Base-by-base conservation (phyloP, 441 rosid genomes). In the Hura crepitans region DNA sequence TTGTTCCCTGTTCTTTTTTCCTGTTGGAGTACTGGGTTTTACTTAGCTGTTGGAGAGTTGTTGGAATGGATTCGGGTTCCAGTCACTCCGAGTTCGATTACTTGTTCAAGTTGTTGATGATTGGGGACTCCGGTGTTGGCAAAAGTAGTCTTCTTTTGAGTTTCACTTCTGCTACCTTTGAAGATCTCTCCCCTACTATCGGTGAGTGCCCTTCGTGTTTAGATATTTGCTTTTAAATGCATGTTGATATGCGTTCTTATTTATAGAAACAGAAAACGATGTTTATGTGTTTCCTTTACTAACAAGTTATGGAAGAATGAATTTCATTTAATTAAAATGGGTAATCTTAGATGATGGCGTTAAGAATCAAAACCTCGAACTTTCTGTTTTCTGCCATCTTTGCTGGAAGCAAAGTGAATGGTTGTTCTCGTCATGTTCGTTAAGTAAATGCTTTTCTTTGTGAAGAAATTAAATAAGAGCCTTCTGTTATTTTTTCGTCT, bases 51-150 rank as follows among this genome's bases (percentile, higher is more conserved):
- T 60, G 33, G 31, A 59, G 33, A 46, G 23, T 65, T 15, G 33
- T 58, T 47, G 31, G 33, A 31, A 79, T 80, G 81, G 84, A 77
- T 62, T 65, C 82, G 46, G 14, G 46, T 30, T 74, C 88, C 66
- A 83, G 82, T 67, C 88, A 81, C 59, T 81, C 86, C 42, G 93
- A 87, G 65, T 90, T 85, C 69, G 90, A 86, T 68, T 86, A 81
- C 80, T 70, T 89, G 80, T 86, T 89, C 84, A 86, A 86, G 84
- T 73, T 86, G 84, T 74, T 86, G 72, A 46, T 84, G 77, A 84
- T 86, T 65, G 90, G 90, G 1, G 87, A 86, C 72, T 84, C 87
- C 28, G 81, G 84, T 47, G 90, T 86, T 47, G 90, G 90, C 28
- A 86, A 86, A 69, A 86, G 87, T 58, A 80, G 82, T 61, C 81